phyloP scores from a whole-genome alignment of 495 filamentous ascomycete genomes.

The Hypoxylon perforatum region DNA sequence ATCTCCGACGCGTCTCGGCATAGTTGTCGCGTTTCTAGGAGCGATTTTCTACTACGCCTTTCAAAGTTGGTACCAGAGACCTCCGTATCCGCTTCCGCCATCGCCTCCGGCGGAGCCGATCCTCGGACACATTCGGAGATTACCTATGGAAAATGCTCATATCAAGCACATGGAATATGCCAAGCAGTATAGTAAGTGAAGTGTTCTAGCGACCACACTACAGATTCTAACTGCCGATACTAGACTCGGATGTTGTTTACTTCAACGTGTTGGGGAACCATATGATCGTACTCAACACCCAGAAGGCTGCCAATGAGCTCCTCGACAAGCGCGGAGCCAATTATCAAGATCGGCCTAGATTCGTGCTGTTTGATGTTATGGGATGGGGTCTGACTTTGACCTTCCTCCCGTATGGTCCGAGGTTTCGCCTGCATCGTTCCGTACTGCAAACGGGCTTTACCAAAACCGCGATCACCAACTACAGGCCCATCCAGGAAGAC shows the following conservation, averaged over 20 bases:
- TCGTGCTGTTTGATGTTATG: conserved; percentile 63
- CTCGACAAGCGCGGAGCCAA: conserved; percentile 57
- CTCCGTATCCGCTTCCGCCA: conserved; percentile 50
- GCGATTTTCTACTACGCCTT: conserved; percentile 20
- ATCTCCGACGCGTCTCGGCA: conserved; percentile 16
- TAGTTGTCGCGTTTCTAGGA: conserved; percentile 2
- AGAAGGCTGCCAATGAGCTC: conserved; percentile 53
- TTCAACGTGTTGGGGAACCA: conserved; percentile 56
- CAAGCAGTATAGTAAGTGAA: conserved; percentile 50
- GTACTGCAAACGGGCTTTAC: conserved; percentile 55
- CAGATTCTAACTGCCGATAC: conserved; percentile 2
- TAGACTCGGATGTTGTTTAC: conserved; percentile 50
- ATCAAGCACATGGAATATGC: conserved; percentile 55
- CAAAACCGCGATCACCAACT: conserved; percentile 49
- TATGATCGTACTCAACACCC: conserved; percentile 56
- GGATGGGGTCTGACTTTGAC: conserved; percentile 60
- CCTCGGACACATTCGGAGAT: conserved; percentile 53
- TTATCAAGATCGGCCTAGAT: conserved; percentile 58
- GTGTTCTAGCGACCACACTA: not conserved
- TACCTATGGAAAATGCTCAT: conserved; percentile 54
- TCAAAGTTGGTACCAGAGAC: conserved; percentile 19
- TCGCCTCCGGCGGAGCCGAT: conserved; percentile 54
- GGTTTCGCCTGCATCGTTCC: conserved; percentile 58
- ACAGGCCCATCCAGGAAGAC: conserved; percentile 45
- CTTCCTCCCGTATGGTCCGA: conserved; percentile 59